Evolutionary conservation across 345 rosid genomes (phyloP).

Genomic region (Odontarrhena argentea): DNA sequence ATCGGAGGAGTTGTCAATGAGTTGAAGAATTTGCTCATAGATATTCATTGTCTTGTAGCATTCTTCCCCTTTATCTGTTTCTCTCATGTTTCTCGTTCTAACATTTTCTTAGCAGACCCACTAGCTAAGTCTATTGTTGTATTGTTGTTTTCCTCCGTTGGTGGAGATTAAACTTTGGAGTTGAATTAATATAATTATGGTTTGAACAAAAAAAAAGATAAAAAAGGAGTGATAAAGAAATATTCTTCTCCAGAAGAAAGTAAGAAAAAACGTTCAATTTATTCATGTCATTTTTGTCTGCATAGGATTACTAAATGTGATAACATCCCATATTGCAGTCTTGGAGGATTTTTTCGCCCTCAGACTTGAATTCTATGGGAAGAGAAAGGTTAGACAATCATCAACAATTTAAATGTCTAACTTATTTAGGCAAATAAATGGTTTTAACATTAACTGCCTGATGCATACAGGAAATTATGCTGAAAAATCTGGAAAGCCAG

Average conservation of each 20-base stretch:
- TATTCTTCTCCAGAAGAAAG: constrained; percentile 85
- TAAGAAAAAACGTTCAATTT: constrained; percentile 38
- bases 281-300: background rate
- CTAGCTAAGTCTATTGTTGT: no score
- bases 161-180: no score
- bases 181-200: no score
- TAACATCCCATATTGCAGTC: constrained; percentile 50
- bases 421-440: background rate
- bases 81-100: no score
- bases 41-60: no score
- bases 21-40: no score
- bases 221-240: constrained; percentile 77
- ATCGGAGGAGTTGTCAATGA: no score
- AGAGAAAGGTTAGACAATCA: constrained; percentile 59
- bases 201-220: no score
- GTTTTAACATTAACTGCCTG: constrained; percentile 9
- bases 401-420: constrained; percentile 1
- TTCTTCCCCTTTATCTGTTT: no score
- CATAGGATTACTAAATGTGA: background rate
- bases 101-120: no score
- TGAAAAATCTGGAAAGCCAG: constrained; percentile 67
- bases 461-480: constrained; percentile 55
- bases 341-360: constrained; percentile 82
- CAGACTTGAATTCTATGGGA: constrained; percentile 69
- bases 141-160: no score